Evolutionary conservation across 331 rosid genomes (phyloP).

Genomic region (Saraca asoca): DNA sequence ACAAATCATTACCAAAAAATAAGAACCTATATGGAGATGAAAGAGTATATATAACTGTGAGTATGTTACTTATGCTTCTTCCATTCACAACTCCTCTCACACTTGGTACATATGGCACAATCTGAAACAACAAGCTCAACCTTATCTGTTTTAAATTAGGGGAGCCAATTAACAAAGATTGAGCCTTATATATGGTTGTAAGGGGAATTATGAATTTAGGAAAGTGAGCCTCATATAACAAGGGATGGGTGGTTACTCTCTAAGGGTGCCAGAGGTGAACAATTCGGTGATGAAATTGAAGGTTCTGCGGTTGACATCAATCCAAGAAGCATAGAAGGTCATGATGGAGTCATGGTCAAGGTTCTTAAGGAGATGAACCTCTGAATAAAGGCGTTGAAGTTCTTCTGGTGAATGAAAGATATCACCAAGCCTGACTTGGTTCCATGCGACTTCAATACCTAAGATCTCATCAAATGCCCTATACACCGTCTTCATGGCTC

Average conservation of each 20-base stretch:
- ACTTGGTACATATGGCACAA: no score
- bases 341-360: conserved; percentile 77
- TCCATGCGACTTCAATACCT: conserved; percentile 96
- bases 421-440: conserved; percentile 75
- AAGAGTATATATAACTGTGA: no score
- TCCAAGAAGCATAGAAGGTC: conserved; percentile 72
- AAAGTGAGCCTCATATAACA: no score
- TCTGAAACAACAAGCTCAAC: no score
- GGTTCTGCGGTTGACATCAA: conserved; percentile 55
- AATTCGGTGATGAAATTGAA: conserved; percentile 94
- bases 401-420: conserved; percentile 69
- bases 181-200: no score
- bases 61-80: no score
- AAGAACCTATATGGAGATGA: no score
- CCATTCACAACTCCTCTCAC: no score
- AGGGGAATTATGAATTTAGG: no score
- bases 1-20: no score
- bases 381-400: conserved; percentile 77
- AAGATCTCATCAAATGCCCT: conserved; percentile 72
- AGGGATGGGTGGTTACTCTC: conserved; percentile 60
- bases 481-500: conserved; percentile 87
- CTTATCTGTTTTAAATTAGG: no score
- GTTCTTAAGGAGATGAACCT: conserved; percentile 86
- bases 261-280: conserved; percentile 90
- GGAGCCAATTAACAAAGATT: no score